A percentile compares a stretch with the other conserved stretches of the same genome.
Evolutionary conservation across 2,329 filamentous ascomycete species (phyloP).

Genomic region (Aureobasidium sp.): DNA sequence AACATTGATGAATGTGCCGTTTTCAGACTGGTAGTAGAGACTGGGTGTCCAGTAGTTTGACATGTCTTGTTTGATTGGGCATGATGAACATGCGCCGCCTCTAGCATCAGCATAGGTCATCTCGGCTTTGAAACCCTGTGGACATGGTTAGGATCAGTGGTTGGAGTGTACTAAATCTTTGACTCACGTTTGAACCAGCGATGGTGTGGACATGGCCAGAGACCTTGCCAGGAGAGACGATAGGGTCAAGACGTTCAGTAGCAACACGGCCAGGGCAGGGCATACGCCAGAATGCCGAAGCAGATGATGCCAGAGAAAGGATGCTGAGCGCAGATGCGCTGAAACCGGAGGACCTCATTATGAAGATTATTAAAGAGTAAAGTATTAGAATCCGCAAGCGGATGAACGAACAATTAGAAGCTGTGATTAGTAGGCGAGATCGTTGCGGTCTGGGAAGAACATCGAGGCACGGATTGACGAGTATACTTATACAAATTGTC

Average conservation of each 20-base stretch:
- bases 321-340: conserved; percentile 14
- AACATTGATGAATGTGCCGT: conserved; percentile 54
- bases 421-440: conserved; percentile 17
- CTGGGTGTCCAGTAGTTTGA: conserved; percentile 73
- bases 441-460: conserved; percentile 11
- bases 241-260: conserved; percentile 58
- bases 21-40: conserved; percentile 60
- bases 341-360: conserved; percentile 15
- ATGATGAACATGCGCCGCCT: conserved; percentile 62
- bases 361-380: not conserved
- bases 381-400: conserved; percentile 14
- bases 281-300: conserved; percentile 65
- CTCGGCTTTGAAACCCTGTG: conserved; percentile 50
- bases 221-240: conserved; percentile 54
- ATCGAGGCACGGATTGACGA: conserved; percentile 13
- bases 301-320: conserved; percentile 28
- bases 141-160: not conserved
- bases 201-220: conserved; percentile 63
- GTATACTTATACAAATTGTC: conserved; percentile 5
- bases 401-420: conserved; percentile 8
- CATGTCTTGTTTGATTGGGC: conserved; percentile 60
- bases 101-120: conserved; percentile 55
- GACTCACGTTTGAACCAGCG: conserved; percentile 54
- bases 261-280: conserved; percentile 57
- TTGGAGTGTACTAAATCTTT: not conserved